These are phyloP conservation scores for Theileria luwenshuni DNA, from an alignment of 169 alveolate genomes.

Conservation along the genomic window DNA sequence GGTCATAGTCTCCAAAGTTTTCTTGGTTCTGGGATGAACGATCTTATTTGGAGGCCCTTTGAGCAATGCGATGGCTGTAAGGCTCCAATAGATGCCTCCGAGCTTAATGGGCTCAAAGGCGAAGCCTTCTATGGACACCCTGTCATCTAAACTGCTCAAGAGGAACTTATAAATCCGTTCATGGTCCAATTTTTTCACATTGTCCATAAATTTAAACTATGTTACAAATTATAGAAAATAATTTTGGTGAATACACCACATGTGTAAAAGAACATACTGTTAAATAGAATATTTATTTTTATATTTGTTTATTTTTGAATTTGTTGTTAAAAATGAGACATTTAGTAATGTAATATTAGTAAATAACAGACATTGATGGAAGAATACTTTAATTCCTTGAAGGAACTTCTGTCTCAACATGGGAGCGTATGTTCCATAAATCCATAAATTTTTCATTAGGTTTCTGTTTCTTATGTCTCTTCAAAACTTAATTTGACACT, in stretches of 20 bases:
- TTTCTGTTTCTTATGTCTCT: conserved; percentile 22
- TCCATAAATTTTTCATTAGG: conserved; percentile 27
- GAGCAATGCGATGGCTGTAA: conserved; percentile 70
- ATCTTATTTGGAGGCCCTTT: conserved; percentile 54
- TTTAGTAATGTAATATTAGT: no score
- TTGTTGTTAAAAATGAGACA: not conserved
- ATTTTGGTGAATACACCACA: not conserved
- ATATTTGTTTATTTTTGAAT: not conserved
- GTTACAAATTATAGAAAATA: not conserved
- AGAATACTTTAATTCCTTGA: conserved; percentile 1
- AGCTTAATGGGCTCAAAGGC: conserved; percentile 74
- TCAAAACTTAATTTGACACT: conserved; percentile 24
- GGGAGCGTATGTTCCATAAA: conserved; percentile 43
- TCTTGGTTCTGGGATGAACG: conserved; percentile 58
- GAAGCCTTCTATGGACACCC: conserved; percentile 72
- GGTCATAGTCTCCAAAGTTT: conserved; percentile 48
- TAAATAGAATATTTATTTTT: not conserved
- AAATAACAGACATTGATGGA: not conserved
- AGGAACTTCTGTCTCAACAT: conserved; percentile 29
- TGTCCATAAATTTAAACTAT: conserved; percentile 9
- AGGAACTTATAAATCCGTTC: conserved; percentile 60
- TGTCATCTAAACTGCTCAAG: conserved; percentile 40
- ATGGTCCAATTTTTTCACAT: not conserved
- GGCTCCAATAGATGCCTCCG: conserved; percentile 74
- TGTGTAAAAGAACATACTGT: not conserved